phyloP scores from a whole-genome alignment of 805 yeast genomes.

The Pichia ethanolica region DNA sequence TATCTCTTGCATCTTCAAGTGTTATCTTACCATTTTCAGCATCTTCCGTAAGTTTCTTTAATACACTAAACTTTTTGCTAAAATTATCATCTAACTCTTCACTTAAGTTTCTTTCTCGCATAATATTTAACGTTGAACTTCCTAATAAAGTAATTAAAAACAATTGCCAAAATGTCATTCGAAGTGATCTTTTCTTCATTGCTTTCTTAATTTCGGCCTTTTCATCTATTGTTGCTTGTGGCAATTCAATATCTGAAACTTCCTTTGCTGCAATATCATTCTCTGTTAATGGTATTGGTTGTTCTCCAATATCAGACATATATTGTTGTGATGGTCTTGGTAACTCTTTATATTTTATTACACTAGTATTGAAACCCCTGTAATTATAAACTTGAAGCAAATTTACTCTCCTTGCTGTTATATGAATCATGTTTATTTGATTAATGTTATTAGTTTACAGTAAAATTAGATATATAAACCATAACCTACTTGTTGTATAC shows the following conservation, averaged over 20 bases:
- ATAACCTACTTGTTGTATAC: too few relatives aligned
- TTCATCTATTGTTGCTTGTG: slow-evolving; percentile 15
- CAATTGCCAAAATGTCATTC: slow-evolving; percentile 28
- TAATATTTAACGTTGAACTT: slow-evolving; percentile 41
- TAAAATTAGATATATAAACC: too few relatives aligned
- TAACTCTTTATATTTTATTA: slow-evolving; percentile 1
- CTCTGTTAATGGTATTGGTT: slow-evolving; percentile 20
- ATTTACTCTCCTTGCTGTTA: neutral
- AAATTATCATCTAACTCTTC: slow-evolving; percentile 37
- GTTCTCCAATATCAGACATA: slow-evolving; percentile 21
- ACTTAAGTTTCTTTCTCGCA: slow-evolving; percentile 36
- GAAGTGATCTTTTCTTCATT: slow-evolving; percentile 23
- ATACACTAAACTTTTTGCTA: slow-evolving; percentile 31
- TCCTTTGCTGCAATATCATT: slow-evolving; percentile 11
- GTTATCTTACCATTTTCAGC: slow-evolving; percentile 18
- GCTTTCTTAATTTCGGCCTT: slow-evolving; percentile 17
- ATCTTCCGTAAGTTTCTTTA: slow-evolving; percentile 18
- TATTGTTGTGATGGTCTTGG: slow-evolving; percentile 21
- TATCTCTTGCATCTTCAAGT: slow-evolving; percentile 33
- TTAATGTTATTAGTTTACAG: too few relatives aligned
- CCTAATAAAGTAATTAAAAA: slow-evolving; percentile 24
- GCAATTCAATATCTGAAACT: slow-evolving; percentile 11
- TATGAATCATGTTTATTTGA: too few relatives aligned
- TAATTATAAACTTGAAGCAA: too few relatives aligned
- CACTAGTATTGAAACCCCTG: neutral